Percentiles rank a stretch among this genome's conserved stretches.
These are phyloP conservation scores for Jatropha curcas DNA, from an alignment of 345 rosid genomes.

Conservation along the genomic window DNA sequence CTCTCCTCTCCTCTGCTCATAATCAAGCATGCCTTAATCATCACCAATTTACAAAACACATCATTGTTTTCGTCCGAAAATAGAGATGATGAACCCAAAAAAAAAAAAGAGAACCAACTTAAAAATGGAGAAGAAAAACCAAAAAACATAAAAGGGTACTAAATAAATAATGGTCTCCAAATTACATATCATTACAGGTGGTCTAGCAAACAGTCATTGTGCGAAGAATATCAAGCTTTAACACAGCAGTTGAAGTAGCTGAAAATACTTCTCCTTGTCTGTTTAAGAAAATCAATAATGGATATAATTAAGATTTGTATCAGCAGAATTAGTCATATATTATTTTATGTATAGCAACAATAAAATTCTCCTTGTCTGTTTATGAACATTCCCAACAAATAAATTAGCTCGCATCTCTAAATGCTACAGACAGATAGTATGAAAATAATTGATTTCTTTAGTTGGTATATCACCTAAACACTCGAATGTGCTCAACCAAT, in stretches of 20 bases:
- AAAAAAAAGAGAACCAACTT: fast-evolving
- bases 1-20: too few relatives aligned
- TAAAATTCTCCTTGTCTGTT: too few relatives aligned
- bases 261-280: slow-evolving; percentile 71
- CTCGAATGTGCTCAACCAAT: not conserved
- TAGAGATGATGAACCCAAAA: not conserved
- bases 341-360: not conserved
- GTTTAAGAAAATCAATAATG: slow-evolving; percentile 18
- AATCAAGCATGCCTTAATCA: not conserved
- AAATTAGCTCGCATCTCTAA: not conserved
- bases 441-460: too few relatives aligned
- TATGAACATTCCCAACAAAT: not conserved
- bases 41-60: slow-evolving; percentile 16
- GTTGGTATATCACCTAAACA: not conserved
- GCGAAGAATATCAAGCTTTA: slow-evolving; percentile 46
- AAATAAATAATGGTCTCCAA: not conserved
- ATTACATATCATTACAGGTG: slow-evolving; percentile 13
- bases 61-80: not conserved
- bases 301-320: not conserved
- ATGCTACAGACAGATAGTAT: too few relatives aligned
- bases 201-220: not conserved
- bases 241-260: slow-evolving; percentile 85
- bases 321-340: not conserved
- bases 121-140: not conserved
- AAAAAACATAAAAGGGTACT: not conserved